Conservation (phyloP, 2,329 filamentous ascomycete species). For the Raffaelea deltoideospora region DNA sequence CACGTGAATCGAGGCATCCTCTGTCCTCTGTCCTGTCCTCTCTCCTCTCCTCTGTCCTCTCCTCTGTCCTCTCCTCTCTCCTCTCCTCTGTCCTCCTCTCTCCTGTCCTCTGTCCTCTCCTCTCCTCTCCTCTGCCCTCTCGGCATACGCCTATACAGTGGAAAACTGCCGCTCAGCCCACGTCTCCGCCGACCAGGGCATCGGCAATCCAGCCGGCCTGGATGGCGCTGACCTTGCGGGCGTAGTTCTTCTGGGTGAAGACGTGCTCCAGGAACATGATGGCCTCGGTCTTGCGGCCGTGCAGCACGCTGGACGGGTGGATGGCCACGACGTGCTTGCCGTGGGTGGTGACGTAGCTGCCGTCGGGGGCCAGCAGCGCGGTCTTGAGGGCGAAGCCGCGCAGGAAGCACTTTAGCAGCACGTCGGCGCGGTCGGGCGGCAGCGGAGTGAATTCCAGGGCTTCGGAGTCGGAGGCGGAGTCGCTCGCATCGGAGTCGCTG, state of each 20-base stretch:
- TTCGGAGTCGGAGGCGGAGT: too few species aligned
- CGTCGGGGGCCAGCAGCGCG: conserved; percentile 43
- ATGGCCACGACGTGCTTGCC: conserved; percentile 47
- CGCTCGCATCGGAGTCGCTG: too few species aligned
- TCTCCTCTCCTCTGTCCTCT: too few species aligned
- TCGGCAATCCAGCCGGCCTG: conserved; percentile 45
- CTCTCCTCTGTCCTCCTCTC: too few species aligned
- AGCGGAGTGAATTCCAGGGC: conserved; percentile 40
- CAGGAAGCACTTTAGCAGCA: conserved; percentile 45
- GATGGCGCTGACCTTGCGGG: conserved; percentile 48
- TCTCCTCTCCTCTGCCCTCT: too few species aligned
- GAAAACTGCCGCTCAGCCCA: too few species aligned
- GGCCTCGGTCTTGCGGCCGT: conserved; percentile 47
- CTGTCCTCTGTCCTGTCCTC: too few species aligned
- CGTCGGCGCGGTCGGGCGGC: conserved; percentile 36
- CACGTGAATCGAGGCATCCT: too few species aligned
- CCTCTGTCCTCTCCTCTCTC: too few species aligned
- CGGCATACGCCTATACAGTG: too few species aligned
- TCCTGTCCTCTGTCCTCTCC: too few species aligned
- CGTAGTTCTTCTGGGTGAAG: conserved; percentile 51
- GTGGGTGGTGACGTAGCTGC: conserved; percentile 42
- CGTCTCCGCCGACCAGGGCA: conserved; percentile 14
- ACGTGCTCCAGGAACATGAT: conserved; percentile 57
- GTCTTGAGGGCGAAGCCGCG: conserved; percentile 45
- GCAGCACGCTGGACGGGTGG: conserved; percentile 47